These are phyloP conservation scores for Thozetella sp. DNA, from an alignment of 495 filamentous ascomycete species.

Conservation along the genomic window DNA sequence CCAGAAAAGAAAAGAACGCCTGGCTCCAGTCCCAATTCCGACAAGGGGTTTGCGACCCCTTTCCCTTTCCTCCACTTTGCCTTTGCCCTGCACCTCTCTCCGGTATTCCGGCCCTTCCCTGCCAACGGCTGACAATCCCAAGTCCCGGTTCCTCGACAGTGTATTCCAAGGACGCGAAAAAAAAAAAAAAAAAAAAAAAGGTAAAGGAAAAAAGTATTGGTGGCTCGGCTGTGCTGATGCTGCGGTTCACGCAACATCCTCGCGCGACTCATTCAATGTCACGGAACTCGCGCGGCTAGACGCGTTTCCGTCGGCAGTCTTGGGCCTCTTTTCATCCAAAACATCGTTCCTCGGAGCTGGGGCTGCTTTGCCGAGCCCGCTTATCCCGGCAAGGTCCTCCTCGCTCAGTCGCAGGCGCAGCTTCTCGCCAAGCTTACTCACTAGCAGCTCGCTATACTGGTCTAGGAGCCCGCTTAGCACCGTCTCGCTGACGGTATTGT, in stretches of 20 bases:
- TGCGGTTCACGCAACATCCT: neutral
- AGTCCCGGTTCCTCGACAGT: too few relatives aligned
- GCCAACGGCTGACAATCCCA: too few relatives aligned
- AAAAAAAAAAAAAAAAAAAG: too few relatives aligned
- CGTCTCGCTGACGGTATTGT: conserved; percentile 50
- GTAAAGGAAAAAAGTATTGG: too few relatives aligned
- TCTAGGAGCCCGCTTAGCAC: conserved; percentile 67
- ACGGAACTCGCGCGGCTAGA: conserved; percentile 8
- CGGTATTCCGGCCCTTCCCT: too few relatives aligned
- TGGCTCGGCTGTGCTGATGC: neutral
- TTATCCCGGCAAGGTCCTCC: conserved; percentile 12
- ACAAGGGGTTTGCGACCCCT: too few relatives aligned
- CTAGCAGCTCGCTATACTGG: conserved; percentile 69
- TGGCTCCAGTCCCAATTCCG: too few relatives aligned
- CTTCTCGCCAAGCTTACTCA: conserved; percentile 72
- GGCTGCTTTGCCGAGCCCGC: conserved; percentile 10
- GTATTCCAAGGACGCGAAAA: too few relatives aligned
- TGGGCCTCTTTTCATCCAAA: conserved; percentile 10
- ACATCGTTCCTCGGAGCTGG: conserved; percentile 10
- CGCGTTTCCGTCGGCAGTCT: conserved; percentile 21
- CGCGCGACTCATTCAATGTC: neutral
- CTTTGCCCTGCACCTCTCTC: too few relatives aligned
- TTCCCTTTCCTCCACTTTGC: too few relatives aligned
- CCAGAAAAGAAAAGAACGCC: too few relatives aligned
- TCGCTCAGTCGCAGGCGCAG: conserved; percentile 42